These are phyloP conservation scores for Boletus reticulatus DNA, from an alignment of 768 basidiomycete species.

Conservation along the genomic window DNA sequence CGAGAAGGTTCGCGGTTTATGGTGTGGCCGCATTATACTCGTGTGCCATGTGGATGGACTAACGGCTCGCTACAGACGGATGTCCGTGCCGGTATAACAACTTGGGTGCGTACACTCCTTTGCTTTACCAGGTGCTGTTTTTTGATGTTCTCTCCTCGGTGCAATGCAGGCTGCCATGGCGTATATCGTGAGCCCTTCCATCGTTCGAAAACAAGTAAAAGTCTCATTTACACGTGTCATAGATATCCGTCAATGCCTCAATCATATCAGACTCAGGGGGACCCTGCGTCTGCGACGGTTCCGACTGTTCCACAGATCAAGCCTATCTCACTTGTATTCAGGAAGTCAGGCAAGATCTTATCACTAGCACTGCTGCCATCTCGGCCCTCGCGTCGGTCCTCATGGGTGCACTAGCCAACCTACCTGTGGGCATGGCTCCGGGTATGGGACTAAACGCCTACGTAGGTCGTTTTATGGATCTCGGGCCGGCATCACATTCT, in stretches of 20 bases:
- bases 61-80: slow-evolving; percentile 52
- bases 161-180: slow-evolving; percentile 68
- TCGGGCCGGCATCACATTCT: background rate
- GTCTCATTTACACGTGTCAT: background rate
- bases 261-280: slow-evolving; percentile 81
- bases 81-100: slow-evolving; percentile 75
- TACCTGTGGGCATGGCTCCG: slow-evolving; percentile 88
- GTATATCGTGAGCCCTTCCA: slow-evolving; percentile 58
- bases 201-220: background rate
- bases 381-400: slow-evolving; percentile 72
- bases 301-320: slow-evolving; percentile 54
- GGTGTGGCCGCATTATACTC: slow-evolving; percentile 29
- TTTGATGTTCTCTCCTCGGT: background rate
- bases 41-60: background rate
- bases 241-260: slow-evolving; percentile 86
- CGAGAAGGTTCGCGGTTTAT: slow-evolving; percentile 64
- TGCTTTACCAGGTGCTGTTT: background rate
- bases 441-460: slow-evolving; percentile 84
- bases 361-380: slow-evolving; percentile 79
- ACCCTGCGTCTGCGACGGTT: slow-evolving; percentile 69
- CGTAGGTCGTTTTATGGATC: slow-evolving; percentile 40
- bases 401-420: slow-evolving; percentile 82
- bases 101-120: slow-evolving; percentile 57
- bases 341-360: slow-evolving; percentile 71
- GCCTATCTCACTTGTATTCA: slow-evolving; percentile 56